A percentile compares a stretch with the other conserved stretches of the same genome.
Conservation (phyloP, 2,329 filamentous ascomycete genomes). For the Arthrobotrys musiformis region DNA sequence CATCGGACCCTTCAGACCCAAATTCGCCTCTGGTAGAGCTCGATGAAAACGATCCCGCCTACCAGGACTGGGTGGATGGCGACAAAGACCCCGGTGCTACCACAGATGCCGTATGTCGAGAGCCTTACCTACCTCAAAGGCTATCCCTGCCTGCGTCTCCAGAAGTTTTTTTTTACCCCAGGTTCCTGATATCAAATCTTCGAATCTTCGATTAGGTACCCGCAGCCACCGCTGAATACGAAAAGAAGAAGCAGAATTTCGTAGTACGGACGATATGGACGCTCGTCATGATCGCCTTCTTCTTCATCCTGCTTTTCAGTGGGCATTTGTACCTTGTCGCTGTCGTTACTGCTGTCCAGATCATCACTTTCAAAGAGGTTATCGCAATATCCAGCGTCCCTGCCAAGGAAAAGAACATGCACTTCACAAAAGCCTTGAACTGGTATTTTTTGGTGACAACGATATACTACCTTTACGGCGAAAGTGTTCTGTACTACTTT, state of each 20-base stretch:
- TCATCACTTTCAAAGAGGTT: constrained; percentile 98
- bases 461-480: constrained; percentile 99
- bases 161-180: constrained; percentile 37
- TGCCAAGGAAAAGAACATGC: constrained; percentile 86
- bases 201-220: constrained; percentile 56
- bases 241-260: constrained; percentile 99
- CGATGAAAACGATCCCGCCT: constrained; percentile 47
- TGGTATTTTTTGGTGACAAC: constrained; percentile 99
- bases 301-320: constrained; percentile 91
- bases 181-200: constrained; percentile 33
- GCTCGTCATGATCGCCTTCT: constrained; percentile 92
- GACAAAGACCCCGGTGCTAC: constrained; percentile 33
- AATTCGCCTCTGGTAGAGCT: constrained; percentile 52
- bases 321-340: constrained; percentile 97
- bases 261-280: constrained; percentile 97
- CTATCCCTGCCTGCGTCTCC: constrained; percentile 41
- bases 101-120: constrained; percentile 22
- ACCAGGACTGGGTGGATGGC: constrained; percentile 52
- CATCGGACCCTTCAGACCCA: constrained; percentile 50
- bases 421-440: constrained; percentile 94
- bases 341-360: constrained; percentile 91
- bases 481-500: constrained; percentile 99
- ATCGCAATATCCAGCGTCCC: constrained; percentile 97
- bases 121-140: constrained; percentile 25
- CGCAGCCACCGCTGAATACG: constrained; percentile 75